phyloP scores from a whole-genome alignment of 176 grass and related monocot species.

The Aegilops tauschii region DNA sequence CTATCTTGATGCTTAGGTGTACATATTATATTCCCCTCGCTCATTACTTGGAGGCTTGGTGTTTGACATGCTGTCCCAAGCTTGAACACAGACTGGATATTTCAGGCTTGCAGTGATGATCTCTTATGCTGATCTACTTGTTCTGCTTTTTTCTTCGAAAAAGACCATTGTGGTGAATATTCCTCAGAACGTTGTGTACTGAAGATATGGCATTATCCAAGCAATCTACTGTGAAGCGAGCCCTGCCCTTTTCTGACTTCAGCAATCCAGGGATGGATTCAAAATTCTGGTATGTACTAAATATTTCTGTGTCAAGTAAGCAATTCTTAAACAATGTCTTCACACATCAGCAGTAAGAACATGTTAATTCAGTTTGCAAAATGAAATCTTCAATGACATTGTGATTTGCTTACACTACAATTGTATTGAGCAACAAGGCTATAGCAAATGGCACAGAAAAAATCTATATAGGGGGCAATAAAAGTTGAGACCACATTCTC shows the following conservation, averaged over 20 bases:
- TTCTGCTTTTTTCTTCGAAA: too few species aligned
- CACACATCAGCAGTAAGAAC: not conserved
- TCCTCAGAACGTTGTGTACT: not conserved
- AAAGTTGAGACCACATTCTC: not conserved
- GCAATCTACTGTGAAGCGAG: not conserved
- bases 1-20: not conserved
- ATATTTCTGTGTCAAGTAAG: not conserved
- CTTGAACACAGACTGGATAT: not conserved
- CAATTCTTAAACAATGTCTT: not conserved
- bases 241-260: not conserved
- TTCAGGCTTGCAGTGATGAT: not conserved
- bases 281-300: slow-evolving; percentile 16
- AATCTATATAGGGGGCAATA: not conserved
- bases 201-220: slow-evolving; percentile 12
- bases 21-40: not conserved
- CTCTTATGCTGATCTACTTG: too few species aligned
- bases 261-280: not conserved
- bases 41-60: not conserved
- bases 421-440: not conserved
- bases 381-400: not conserved
- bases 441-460: not conserved
- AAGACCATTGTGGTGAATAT: not conserved
- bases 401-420: not conserved
- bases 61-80: not conserved
- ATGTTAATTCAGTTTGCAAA: not conserved